A percentile compares a stretch with the other conserved stretches of the same genome.
Evolutionary conservation across 176 grass and related monocot species (phyloP).

Genomic region (Puya raimondii): DNA sequence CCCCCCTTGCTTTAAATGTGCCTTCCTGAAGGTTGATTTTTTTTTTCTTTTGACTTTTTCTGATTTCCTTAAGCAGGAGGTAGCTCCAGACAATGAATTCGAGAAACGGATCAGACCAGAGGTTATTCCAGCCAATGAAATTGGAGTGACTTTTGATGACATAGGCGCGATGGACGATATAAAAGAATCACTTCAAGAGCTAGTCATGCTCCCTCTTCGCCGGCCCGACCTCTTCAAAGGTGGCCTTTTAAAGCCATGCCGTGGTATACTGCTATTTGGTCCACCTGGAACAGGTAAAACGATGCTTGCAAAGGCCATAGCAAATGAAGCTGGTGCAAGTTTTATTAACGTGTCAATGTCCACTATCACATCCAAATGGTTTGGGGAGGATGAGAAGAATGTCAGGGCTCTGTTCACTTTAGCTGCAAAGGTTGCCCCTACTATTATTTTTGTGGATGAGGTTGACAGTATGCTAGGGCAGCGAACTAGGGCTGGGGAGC

Average conservation of each 20-base stretch:
- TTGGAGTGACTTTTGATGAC: slow-evolving; percentile 95
- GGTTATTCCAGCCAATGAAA: slow-evolving; percentile 79
- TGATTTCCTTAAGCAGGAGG: slow-evolving; percentile 42
- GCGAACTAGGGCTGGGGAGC: slow-evolving; percentile 67
- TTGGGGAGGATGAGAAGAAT: slow-evolving; percentile 94
- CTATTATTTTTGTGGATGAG: slow-evolving; percentile 97
- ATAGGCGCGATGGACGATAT: slow-evolving; percentile 88
- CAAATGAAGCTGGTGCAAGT: slow-evolving; percentile 87
- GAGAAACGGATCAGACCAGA: slow-evolving; percentile 91
- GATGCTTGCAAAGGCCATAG: slow-evolving; percentile 98
- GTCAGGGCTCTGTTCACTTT: slow-evolving; percentile 87
- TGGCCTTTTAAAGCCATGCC: slow-evolving; percentile 84
- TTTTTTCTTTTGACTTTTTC: not conserved
- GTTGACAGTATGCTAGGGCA: slow-evolving; percentile 94
- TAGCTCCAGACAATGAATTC: slow-evolving; percentile 89
- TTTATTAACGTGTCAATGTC: slow-evolving; percentile 98
- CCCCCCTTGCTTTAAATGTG: not conserved
- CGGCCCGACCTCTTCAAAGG: slow-evolving; percentile 91
- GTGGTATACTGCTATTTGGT: slow-evolving; percentile 84
- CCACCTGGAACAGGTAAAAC: slow-evolving; percentile 98
- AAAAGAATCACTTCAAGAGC: slow-evolving; percentile 92
- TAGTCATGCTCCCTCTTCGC: slow-evolving; percentile 94
- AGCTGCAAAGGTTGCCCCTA: slow-evolving; percentile 81
- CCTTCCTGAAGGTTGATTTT: not conserved
- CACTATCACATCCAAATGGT: slow-evolving; percentile 98